Evolutionary conservation across 495 filamentous ascomycete species (phyloP).

Genomic region (Tuber indicum): DNA sequence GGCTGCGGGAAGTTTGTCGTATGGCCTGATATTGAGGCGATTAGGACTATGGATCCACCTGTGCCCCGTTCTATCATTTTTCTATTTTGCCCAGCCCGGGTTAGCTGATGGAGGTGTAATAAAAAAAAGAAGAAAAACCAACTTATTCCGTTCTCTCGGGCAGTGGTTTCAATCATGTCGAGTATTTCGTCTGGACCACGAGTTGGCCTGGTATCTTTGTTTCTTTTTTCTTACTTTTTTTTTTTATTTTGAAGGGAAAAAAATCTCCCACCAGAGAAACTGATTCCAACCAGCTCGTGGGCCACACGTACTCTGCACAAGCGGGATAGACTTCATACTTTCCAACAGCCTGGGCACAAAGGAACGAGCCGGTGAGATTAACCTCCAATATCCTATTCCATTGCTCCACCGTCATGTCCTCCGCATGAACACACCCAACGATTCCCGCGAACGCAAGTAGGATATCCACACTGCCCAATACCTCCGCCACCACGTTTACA

Average conservation of each 20-base stretch:
- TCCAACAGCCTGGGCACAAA: constrained; percentile 61
- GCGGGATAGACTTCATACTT: constrained; percentile 47
- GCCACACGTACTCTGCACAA: constrained; percentile 31
- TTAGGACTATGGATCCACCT: constrained; percentile 59
- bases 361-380: constrained; percentile 62
- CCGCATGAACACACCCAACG: constrained; percentile 53
- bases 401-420: constrained; percentile 51
- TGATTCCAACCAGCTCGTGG: neutral
- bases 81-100: constrained; percentile 15
- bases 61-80: constrained; percentile 37
- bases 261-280: neutral
- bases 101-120: neutral
- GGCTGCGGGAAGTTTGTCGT: constrained; percentile 63
- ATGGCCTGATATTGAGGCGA: constrained; percentile 62
- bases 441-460: constrained; percentile 64
- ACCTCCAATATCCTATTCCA: constrained; percentile 60
- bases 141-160: neutral
- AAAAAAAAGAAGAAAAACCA: neutral
- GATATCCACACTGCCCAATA: constrained; percentile 53
- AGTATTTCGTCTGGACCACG: neutral
- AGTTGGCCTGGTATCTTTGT: neutral
- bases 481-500: constrained; percentile 43
- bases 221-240: neutral
- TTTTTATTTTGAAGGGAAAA: neutral
- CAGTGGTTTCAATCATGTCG: neutral